Conservation (phyloP, 352 stramenopile genomes). For the Pythium phragmitis region DNA sequence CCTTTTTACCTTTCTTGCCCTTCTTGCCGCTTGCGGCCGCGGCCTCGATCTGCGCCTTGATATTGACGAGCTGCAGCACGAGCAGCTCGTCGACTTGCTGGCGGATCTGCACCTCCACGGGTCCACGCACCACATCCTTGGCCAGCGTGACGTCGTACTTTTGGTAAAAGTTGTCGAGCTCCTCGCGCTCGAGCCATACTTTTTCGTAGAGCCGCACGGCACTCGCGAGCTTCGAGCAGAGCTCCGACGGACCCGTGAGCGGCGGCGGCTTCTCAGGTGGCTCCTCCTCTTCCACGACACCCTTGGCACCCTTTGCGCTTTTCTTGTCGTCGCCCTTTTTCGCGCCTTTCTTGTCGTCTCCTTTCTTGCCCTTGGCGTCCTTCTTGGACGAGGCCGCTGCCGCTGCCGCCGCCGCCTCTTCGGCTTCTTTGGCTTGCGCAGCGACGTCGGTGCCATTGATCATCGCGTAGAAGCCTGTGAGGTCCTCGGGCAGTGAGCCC, state of each 20-base stretch:
- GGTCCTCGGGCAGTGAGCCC: slow-evolving; percentile 86
- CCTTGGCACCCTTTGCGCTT: slow-evolving; percentile 39
- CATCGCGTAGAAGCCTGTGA: slow-evolving; percentile 84
- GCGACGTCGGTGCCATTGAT: slow-evolving; percentile 39
- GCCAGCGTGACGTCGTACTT: slow-evolving; percentile 92
- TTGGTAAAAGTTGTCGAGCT: slow-evolving; percentile 91
- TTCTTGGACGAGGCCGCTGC: slow-evolving; percentile 24
- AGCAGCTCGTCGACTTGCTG: slow-evolving; percentile 94
- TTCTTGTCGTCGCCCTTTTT: slow-evolving; percentile 59
- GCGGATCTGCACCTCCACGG: slow-evolving; percentile 85
- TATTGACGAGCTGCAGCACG: slow-evolving; percentile 92
- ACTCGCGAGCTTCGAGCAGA: slow-evolving; percentile 73
- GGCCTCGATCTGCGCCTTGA: slow-evolving; percentile 87
- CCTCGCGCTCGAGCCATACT: slow-evolving; percentile 87
- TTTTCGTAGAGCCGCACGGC: slow-evolving; percentile 73
- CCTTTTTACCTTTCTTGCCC: slow-evolving; percentile 84
- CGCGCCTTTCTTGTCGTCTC: slow-evolving; percentile 39
- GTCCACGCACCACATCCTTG: slow-evolving; percentile 87
- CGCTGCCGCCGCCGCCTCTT: slow-evolving; percentile 26
- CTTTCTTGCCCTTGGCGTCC: slow-evolving; percentile 44
- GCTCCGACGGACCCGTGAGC: slow-evolving; percentile 84
- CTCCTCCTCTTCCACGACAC: slow-evolving; percentile 50
- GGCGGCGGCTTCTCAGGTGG: slow-evolving; percentile 79
- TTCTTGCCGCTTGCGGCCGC: slow-evolving; percentile 69
- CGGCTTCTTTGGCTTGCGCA: slow-evolving; percentile 61